These are phyloP conservation scores for Radiomyces spectabilis DNA, from an alignment of 192 early-diverging fungal genomes.

Conservation along the genomic window DNA sequence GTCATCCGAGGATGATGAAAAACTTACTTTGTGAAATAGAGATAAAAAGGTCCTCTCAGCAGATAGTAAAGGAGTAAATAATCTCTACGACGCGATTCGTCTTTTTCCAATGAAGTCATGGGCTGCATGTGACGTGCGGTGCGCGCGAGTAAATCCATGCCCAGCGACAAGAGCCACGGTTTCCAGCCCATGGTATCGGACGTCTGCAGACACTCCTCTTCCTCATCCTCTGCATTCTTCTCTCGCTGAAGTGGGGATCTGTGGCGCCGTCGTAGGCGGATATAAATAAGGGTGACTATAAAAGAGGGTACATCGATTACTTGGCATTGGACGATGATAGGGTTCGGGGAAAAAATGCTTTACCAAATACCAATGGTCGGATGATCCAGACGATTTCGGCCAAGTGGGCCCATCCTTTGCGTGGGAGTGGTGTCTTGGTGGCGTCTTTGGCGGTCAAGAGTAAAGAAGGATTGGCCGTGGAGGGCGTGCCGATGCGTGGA, in stretches of 20 bases:
- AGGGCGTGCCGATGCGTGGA: not conserved
- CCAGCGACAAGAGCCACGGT: not conserved
- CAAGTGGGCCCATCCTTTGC: not conserved
- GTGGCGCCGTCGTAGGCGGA: no score
- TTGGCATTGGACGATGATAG: no score
- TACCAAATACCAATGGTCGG: conserved; percentile 1
- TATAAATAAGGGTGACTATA: no score
- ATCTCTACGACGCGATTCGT: not conserved
- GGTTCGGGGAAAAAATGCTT: no score
- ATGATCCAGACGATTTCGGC: not conserved
- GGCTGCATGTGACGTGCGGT: not conserved
- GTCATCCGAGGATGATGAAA: not conserved
- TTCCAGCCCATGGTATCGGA: not conserved
- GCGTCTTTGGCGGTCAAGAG: not conserved
- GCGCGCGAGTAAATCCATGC: not conserved
- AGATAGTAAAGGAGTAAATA: conserved; percentile 2
- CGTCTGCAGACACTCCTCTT: no score
- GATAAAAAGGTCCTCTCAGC: not conserved
- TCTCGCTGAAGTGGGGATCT: no score
- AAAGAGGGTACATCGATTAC: no score
- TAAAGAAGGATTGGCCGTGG: not conserved
- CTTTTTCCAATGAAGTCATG: not conserved
- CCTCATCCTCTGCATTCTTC: no score
- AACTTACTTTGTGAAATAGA: not conserved
- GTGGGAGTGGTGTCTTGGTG: not conserved